Conservation (phyloP, 352 stramenopile species). For the Phytopythium boreale region DNA sequence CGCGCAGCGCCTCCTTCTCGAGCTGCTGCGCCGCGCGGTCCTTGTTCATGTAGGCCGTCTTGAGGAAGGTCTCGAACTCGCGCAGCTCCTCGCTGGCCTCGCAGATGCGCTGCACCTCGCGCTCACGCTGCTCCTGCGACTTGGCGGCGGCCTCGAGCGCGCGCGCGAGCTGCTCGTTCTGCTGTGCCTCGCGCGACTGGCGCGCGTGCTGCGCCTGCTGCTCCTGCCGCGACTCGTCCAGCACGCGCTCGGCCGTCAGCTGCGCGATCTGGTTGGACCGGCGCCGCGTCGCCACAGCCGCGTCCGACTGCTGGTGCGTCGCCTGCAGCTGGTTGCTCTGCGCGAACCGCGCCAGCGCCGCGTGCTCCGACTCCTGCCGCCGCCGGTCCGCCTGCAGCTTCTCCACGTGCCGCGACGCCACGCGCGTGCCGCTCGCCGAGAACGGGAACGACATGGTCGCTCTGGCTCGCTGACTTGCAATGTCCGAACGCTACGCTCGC, state of each 20-base stretch:
- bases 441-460: slow-evolving; percentile 54
- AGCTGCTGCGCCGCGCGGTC: slow-evolving; percentile 88
- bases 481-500: not conserved
- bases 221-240: slow-evolving; percentile 45
- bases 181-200: slow-evolving; percentile 38
- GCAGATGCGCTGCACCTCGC: slow-evolving; percentile 90
- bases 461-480: not conserved
- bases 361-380: slow-evolving; percentile 54
- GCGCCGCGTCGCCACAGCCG: slow-evolving; percentile 38
- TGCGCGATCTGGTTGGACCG: slow-evolving; percentile 59
- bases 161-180: slow-evolving; percentile 72
- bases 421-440: slow-evolving; percentile 40
- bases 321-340: slow-evolving; percentile 56
- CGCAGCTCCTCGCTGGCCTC: slow-evolving; percentile 88
- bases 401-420: slow-evolving; percentile 61
- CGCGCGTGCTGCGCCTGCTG: slow-evolving; percentile 21
- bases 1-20: slow-evolving; percentile 74
- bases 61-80: slow-evolving; percentile 87
- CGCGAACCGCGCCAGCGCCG: slow-evolving; percentile 52
- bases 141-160: slow-evolving; percentile 67
- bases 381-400: slow-evolving; percentile 59
- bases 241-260: slow-evolving; percentile 64
- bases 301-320: slow-evolving; percentile 62
- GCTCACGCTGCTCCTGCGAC: slow-evolving; percentile 64
- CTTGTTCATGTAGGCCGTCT: slow-evolving; percentile 94